Evolutionary conservation across 306 rosid species (phyloP), one percentile per base, ranked within the genome.

Genomic region (Sindora glabra): DNA sequence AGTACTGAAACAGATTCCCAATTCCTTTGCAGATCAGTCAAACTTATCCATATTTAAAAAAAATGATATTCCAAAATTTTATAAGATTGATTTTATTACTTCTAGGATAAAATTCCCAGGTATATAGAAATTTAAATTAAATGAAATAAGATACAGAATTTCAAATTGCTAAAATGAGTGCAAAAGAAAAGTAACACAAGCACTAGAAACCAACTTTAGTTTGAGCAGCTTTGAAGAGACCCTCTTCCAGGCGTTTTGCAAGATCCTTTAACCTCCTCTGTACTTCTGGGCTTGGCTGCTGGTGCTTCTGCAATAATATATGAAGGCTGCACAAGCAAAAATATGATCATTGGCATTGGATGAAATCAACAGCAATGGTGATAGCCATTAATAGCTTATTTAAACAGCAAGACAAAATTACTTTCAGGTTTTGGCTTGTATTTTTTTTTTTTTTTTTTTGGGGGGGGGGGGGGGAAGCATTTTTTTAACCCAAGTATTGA

Each of bases 161-260:
- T 39, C 18, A 18, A 52, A 48, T 48, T 34, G 49, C 17, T 45
- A 48, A 61, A 49, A 61, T 14, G 44, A 34, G 17, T 25, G 41
- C 46, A 15, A 25, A 34, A 33, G 37, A 55, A 26, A 73, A 59
- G 30, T 32, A 34, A 30, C 6, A 14, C 10, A 39, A 74, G 52
- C 48, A 14, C 22, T 14, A 51, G 45, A 51, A 33, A 70, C 25
- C 37, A 44, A 92, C 99, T 96, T 82, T 86, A 22, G 84, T 40
- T 15, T 1, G 21, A 69, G 99, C 89, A 36, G 45, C 29, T 80
- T 64, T 83, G 38, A 83, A 71, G 69, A 89, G 71, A 69, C 75
- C 83, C 82, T 89, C 99, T 76, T 92, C 99, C 58, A 92, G 57
- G 48, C 90, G 95, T 72, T 80, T 89, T 34, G 81, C 89, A 52